Conservation (phyloP, 1,284 basidiomycete species). For the Ceratobasidium sp. region DNA sequence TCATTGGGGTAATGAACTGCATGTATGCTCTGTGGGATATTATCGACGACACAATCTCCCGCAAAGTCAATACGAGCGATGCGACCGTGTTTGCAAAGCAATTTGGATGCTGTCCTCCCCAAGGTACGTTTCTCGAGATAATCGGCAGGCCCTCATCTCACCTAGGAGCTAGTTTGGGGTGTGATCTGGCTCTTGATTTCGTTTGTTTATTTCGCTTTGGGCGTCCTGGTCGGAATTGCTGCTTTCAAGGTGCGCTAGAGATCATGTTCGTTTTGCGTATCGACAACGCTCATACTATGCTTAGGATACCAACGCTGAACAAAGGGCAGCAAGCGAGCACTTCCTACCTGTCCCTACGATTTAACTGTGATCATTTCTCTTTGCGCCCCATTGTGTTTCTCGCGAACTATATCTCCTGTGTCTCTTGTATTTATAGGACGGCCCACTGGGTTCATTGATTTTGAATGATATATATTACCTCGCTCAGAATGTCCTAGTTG, state of each 20-base stretch:
- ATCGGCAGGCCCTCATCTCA: conserved; percentile 6
- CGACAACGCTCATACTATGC: conserved; percentile 23
- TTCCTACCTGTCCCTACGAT: conserved; percentile 41
- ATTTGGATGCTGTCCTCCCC: conserved; percentile 66
- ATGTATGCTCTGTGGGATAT: conserved; percentile 89
- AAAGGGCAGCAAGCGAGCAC: conserved; percentile 33
- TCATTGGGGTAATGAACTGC: conserved; percentile 94
- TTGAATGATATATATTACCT: neutral
- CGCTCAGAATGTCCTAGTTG: too few relatives aligned
- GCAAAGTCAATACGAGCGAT: conserved; percentile 92
- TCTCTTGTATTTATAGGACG: neutral
- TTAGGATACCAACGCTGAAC: conserved; percentile 41
- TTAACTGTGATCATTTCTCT: neutral
- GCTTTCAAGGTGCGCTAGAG: conserved; percentile 73
- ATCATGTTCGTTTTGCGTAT: neutral
- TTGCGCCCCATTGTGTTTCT: neutral
- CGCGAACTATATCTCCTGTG: neutral
- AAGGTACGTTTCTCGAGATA: conserved; percentile 65
- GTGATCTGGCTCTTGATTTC: conserved; percentile 89
- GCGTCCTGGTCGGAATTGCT: conserved; percentile 82
- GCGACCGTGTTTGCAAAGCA: conserved; percentile 88
- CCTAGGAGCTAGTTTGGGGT: conserved; percentile 69
- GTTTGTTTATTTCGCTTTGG: conserved; percentile 79
- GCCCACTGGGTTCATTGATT: neutral
- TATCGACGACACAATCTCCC: conserved; percentile 83